Conservation (phyloP, 225 moss, liverwort and hornwort species). For the Takakia lepidozioides region DNA sequence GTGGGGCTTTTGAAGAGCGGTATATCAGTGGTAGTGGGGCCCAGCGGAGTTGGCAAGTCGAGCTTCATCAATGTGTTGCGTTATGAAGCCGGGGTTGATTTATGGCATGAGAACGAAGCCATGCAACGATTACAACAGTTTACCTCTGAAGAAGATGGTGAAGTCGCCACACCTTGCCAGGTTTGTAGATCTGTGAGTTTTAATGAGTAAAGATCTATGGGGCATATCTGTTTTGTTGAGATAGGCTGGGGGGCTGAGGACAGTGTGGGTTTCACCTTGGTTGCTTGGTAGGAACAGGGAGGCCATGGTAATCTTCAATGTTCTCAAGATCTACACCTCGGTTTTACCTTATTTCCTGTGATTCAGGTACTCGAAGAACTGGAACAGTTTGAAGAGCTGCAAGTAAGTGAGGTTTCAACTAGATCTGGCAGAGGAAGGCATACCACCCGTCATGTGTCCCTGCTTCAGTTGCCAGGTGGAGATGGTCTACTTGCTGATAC, state of each 20-base stretch:
- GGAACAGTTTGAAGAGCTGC: slow-evolving; percentile 63
- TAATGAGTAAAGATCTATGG: no score
- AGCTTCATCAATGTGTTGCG: slow-evolving; percentile 91
- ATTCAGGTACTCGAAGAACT: slow-evolving; percentile 39
- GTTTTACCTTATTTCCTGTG: no score
- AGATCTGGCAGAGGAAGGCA: slow-evolving; percentile 86
- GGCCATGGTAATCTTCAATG: no score
- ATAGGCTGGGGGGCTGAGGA: no score
- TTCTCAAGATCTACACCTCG: no score
- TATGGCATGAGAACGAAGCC: slow-evolving; percentile 65
- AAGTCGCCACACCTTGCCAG: slow-evolving; percentile 24
- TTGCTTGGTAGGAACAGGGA: no score
- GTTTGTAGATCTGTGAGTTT: slow-evolving; percentile 6
- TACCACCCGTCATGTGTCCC: slow-evolving; percentile 90
- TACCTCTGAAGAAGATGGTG: slow-evolving; percentile 30
- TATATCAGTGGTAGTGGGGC: slow-evolving; percentile 79
- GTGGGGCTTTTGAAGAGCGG: slow-evolving; percentile 55
- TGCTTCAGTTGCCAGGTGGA: slow-evolving; percentile 69
- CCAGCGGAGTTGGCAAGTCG: slow-evolving; percentile 97
- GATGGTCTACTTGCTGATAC: slow-evolving; percentile 88
- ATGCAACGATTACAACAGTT: slow-evolving; percentile 30
- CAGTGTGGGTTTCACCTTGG: no score
- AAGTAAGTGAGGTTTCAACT: slow-evolving; percentile 90
- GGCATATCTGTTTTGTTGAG: no score
- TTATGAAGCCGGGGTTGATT: slow-evolving; percentile 52